Base-by-base conservation (phyloP, 441 rosid species). In the Euphorbia celastroides region DNA sequence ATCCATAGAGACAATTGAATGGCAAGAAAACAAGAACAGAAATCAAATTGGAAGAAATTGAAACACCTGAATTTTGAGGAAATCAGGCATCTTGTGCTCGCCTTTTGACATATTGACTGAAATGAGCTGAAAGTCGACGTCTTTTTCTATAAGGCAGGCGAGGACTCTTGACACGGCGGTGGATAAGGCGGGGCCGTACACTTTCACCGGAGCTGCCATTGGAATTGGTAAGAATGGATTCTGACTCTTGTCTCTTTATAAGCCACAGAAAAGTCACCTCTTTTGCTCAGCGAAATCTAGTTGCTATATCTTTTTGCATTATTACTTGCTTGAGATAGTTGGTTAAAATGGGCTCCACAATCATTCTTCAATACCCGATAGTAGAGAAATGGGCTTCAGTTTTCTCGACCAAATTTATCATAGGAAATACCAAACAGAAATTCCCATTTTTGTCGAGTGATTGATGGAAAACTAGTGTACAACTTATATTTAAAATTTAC, bases 61-160 rank as follows among this genome's bases (percentile, higher is more conserved):
- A 56, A 61, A 28, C 25, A 82, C 88, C 87, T 86, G 90, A 51
- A 85, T 73, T 66, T 77, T 81, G 79, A 85, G 86, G 78, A 69
- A 88, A 23, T 81, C 85, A 0, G 86, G 83, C 65, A 57, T 82
- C 78, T 88, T 88, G 79, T 85, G 87, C 50, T 85, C 93, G n/a
- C 90, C 85, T 71, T 80, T 82, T 55, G 86, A 55, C 84, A 85
- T 76, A 77, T 78, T 69, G 56, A 88, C 20, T 7, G 88, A 75
- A 34, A 82, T 36, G 75, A 88, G 84, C 84, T 85, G 84, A 69
- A 83, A 88, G 11, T 70, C 72, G 7, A 88, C 84, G 71, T 85
- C 90, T 72, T 85, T 88, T 77, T 88, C 93, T 0, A 75, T 31
- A 19, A 83, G 85, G 60, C 90, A 83, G 16, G 79, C 88, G 13